Evolutionary conservation across 1,284 basidiomycete genomes (phyloP), one percentile per base, ranked within the genome.

Genomic region (Thelephora terrestris): DNA sequence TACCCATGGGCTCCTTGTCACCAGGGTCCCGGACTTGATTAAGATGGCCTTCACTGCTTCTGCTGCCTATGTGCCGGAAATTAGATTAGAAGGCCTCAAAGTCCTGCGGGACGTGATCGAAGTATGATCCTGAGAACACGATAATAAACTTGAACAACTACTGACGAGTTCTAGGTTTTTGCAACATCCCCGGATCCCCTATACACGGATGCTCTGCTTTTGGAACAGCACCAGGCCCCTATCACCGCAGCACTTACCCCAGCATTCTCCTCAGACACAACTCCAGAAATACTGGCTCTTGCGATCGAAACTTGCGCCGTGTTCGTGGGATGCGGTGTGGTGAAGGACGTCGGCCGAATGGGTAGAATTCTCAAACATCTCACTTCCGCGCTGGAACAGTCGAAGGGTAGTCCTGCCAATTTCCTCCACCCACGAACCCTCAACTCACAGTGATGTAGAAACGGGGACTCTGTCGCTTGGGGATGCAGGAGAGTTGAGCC

Each of bases 221-320:
- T 99, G n/a, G 95, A 99, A 62, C 96, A 99, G 64, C 90, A 97
- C 64, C 95, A 99, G 68, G 96, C 96, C 0, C 95, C 96, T 0
- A 96, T 99, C 51, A 95, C 95, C 1, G 92, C 96, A 2, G 96
- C 96, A 0, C 74, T 99, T n/a, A 99, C 94, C 0, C 95, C 96
- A 0, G 94, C 95, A 0, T 99, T 99, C 61, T 89, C 90, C 3
- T 74, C 87, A 0, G 96, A 99, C 61, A 91, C 93, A 1, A 92
- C 93, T 1, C 94, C 95, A 0, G 95, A 99, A 62, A 95, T 99
- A 20, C 63, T 98, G 29, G 90, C 94, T 0, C 82, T 86, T 14
- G 95, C 94, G 0, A 83, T 99, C 20, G 81, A 94, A 59, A 89
- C 95, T 12, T 97, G 95, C 59, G 96, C 95, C 2, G 79, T 92